A percentile compares a stretch with the other conserved stretches of the same genome.
These are phyloP conservation scores for Geotrichum australiense DNA, from an alignment of 1,139 yeast genomes.

Conservation along the genomic window DNA sequence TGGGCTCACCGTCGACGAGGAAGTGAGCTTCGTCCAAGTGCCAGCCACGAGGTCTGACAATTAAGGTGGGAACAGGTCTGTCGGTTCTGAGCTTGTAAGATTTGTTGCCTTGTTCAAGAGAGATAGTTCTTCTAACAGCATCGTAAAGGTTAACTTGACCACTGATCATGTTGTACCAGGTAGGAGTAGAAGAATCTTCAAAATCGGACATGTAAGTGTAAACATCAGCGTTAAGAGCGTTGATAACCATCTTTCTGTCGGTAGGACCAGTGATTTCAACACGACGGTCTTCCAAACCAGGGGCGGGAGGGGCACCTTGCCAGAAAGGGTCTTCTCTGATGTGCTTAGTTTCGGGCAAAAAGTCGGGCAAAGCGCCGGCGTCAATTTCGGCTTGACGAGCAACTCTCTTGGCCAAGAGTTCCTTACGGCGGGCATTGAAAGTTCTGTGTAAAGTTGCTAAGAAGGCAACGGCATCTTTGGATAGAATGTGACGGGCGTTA, in stretches of 20 bases:
- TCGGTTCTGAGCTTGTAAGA: conserved; percentile 47
- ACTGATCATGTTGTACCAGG: conserved; percentile 79
- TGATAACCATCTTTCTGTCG: conserved; percentile 88
- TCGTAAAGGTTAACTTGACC: conserved; percentile 94
- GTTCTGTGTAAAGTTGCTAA: conserved; percentile 66
- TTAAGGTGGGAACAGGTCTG: conserved; percentile 58
- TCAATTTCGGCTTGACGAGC: conserved; percentile 55
- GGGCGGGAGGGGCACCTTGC: conserved; percentile 74
- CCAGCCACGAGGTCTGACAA: conserved; percentile 86
- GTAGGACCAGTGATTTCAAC: conserved; percentile 47
- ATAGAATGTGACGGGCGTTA: conserved; percentile 52
- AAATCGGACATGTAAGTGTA: conserved; percentile 94
- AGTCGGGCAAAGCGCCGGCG: conserved; percentile 59
- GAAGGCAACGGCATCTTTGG: conserved; percentile 61
- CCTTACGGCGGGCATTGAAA: conserved; percentile 53
- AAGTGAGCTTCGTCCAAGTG: conserved; percentile 71
- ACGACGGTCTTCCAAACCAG: conserved; percentile 69
- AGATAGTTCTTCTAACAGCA: conserved; percentile 64
- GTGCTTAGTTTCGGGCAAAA: conserved; percentile 61
- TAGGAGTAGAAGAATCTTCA: conserved; percentile 92
- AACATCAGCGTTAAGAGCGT: conserved; percentile 83
- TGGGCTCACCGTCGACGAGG: conserved; percentile 66
- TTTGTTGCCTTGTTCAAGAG: conserved; percentile 52
- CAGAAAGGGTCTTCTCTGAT: conserved; percentile 69
- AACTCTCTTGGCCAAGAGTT: conserved; percentile 53